Conservation (phyloP, 345 rosid species). For the Murraya koenigii region DNA sequence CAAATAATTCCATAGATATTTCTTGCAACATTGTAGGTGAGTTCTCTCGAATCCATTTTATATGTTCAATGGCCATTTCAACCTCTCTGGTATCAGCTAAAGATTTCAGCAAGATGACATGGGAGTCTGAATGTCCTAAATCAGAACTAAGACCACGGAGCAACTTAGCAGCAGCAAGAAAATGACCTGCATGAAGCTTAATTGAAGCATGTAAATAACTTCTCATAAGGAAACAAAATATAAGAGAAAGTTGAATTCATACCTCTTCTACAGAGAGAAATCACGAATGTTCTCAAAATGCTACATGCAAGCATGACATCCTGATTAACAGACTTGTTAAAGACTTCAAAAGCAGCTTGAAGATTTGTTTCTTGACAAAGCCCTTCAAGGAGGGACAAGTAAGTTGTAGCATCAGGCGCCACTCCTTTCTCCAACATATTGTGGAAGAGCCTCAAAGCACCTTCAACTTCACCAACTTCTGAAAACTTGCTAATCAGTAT, state of each 20-base stretch:
- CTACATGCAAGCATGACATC: slow-evolving; percentile 39
- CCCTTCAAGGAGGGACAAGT: slow-evolving; percentile 54
- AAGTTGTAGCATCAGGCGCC: slow-evolving; percentile 57
- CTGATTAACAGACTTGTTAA: slow-evolving; percentile 42
- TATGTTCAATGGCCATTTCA: slow-evolving; percentile 48
- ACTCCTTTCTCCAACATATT: slow-evolving; percentile 69
- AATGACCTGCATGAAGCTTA: slow-evolving; percentile 39
- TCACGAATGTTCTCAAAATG: slow-evolving; percentile 37
- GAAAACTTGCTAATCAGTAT: slow-evolving; percentile 67
- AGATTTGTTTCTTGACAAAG: slow-evolving; percentile 62
- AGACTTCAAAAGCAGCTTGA: slow-evolving; percentile 55
- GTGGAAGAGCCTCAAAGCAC: slow-evolving; percentile 61
- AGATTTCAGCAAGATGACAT: slow-evolving; percentile 53
- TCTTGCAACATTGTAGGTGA: slow-evolving; percentile 39
- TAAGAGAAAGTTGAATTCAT: background rate
- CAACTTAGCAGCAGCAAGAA: slow-evolving; percentile 43
- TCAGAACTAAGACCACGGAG: slow-evolving; percentile 37
- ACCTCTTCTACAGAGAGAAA: slow-evolving; percentile 65
- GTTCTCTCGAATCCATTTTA: slow-evolving; percentile 40
- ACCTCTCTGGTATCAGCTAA: slow-evolving; percentile 57
- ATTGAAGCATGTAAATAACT: background rate
- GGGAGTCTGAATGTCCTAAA: slow-evolving; percentile 38
- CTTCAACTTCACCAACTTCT: slow-evolving; percentile 63
- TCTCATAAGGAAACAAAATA: background rate
- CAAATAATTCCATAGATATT: slow-evolving; percentile 40